Evolutionary conservation across 208 protist genomes (phyloP), one percentile per base, ranked within the genome.

Genomic region (Wallacemonas sp.): DNA sequence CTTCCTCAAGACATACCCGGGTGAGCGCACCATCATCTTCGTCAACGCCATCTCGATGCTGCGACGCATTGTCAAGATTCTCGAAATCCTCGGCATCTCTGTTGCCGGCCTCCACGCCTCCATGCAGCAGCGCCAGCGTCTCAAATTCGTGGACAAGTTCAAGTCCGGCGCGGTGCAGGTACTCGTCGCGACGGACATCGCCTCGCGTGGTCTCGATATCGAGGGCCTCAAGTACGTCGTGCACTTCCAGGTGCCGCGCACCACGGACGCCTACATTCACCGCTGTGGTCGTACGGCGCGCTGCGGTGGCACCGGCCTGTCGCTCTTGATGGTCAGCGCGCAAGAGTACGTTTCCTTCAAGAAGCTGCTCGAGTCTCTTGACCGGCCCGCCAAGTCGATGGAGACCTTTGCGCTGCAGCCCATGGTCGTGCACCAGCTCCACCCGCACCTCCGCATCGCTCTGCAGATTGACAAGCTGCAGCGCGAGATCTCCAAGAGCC

Each of bases 91-190:
- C 17, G 87, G 84, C 1, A 84, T 97, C 19, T 70, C 85, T 30
- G 84, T 88, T 14, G 86, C 85, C 6, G 78, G 85, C 21, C 66
- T 99, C 2, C 98, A 99, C 72, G 97, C 97, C 46, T 80, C 93
- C 9, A 98, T 99, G 95, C 96, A 99, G 75, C 98, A 99, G 81
- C 74, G 95, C 14, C 96, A 98, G 85, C 91, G 98, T 54, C 84
- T 99, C 6, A 99, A 99, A 83, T 98, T 97, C 72, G 87, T 99
- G 27, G 98, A 99, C 63, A 84, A 92, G 73, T 98, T 98, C 67
- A 77, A 79, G 63, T 56, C 49, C 11, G 87, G 89, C 32, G 65
- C 76, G 39, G 83, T 88, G 21, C 74, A 71, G 54, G 83, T 98
- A 3, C 70, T 98, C 16, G 78, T 98, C 19, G 93, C 97, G 23